Conservation (phyloP, 2,329 filamentous ascomycete species). For the Teratosphaeria viscida region DNA sequence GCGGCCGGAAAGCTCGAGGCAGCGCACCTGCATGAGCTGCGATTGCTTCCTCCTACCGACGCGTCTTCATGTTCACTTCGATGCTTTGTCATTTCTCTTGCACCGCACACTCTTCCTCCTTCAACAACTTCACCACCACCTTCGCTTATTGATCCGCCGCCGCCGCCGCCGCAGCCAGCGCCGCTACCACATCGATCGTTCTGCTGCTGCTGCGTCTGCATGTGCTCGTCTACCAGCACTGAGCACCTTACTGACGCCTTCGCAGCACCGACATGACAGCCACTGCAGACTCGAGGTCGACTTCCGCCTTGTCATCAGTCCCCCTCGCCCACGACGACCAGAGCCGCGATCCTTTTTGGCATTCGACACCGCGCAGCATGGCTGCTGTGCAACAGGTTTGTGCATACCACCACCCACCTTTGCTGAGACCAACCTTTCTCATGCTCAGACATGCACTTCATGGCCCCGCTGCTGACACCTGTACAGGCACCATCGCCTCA, state of each 20-base stretch:
- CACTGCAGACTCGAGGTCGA: not conserved
- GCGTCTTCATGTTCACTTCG: not conserved
- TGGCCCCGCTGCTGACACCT: not conserved
- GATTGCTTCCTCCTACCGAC: not conserved
- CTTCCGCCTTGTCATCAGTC: not conserved
- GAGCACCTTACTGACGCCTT: not conserved
- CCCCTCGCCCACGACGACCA: not conserved
- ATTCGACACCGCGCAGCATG: constrained; percentile 13
- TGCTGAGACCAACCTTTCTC: not conserved
- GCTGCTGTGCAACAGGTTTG: constrained; percentile 15
- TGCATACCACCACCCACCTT: not conserved
- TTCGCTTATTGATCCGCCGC: not conserved
- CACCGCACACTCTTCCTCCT: not conserved
- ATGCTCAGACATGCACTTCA: not conserved
- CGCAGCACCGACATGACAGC: not conserved
- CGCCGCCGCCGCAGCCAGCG: not conserved
- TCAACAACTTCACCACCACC: not conserved
- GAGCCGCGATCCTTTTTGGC: constrained; percentile 11
- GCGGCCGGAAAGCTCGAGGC: not conserved
- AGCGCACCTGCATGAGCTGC: not conserved
- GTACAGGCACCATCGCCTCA: constrained; percentile 3
- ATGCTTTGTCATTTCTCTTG: not conserved
- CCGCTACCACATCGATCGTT: not conserved
- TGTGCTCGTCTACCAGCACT: not conserved
- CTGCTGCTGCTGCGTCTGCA: not conserved